Evolutionary conservation across 129 eudicot genomes (phyloP), one percentile per base, ranked within the genome.

Genomic region (Pittosporum tobira): DNA sequence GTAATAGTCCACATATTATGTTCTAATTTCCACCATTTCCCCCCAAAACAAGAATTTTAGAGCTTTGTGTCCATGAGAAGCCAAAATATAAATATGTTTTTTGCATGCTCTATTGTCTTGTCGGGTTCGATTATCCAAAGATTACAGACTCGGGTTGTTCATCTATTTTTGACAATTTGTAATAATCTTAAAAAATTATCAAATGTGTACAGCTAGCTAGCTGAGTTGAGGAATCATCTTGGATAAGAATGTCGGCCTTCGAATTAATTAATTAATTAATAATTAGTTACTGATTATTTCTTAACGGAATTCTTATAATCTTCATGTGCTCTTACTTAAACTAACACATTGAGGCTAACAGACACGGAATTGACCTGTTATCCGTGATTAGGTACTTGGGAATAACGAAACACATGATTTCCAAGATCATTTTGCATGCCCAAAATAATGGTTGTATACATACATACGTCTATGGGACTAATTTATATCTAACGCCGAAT

Each of bases 51-150:
- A 51, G 15, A 25, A 25, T 12, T 26, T 26, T 9, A 23, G 14
- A 24, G 36, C 18, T 51, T 23, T 26, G 9, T 8, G 14, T 11
- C 57, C 57, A 14, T 21, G 51, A 47, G 16, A 47, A 47, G 2
- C 23, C 51, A 47, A 12, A 5, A 46, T 5, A 16, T 46, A 6
- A 1, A 51, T 25, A 7, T 12, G 31, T 4, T 26, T 51, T 51
- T 3, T 2, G 11, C 57, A n/a, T 12, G 25, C 2, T 51, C 6
- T 21, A 25, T 51, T 24, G 26, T n/a, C 29, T 59, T 59, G 64
- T 59, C 64, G 0, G 14, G 19, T 42, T 59, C 37, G 64, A 42
- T 24, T 43, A 59, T 12, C 20, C 51, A 59, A 59, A 34, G 34
- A 38, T 38, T 59, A 4, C 2, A 12, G 50, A 38, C 50, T 59